Evolutionary conservation across 768 basidiomycete genomes (phyloP).

Genomic region (Agrocybe pediades): DNA sequence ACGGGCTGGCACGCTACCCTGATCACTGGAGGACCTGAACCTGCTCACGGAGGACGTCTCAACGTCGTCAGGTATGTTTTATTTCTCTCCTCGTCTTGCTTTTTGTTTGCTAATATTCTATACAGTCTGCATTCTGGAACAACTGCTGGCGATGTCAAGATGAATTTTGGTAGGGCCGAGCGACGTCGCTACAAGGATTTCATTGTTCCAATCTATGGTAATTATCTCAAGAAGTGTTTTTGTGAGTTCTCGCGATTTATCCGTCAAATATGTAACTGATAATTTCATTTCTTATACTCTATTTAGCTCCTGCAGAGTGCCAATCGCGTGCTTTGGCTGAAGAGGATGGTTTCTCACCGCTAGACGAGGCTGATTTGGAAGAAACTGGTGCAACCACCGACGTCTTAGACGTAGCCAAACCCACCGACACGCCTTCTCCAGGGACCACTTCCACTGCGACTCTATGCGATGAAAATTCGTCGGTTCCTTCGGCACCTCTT

Average conservation of each 20-base stretch:
- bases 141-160: neutral
- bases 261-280: neutral
- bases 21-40: constrained; percentile 4
- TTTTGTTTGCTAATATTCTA: neutral
- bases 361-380: neutral
- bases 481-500: too few species aligned
- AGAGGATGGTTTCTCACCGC: neutral
- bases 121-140: constrained; percentile 7
- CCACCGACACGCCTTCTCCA: neutral
- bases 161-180: constrained; percentile 7
- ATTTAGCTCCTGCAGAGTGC: neutral
- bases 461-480: neutral
- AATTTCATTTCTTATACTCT: neutral
- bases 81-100: neutral
- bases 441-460: too few species aligned
- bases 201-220: neutral
- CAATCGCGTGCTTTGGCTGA: neutral
- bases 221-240: neutral
- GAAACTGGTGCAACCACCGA: neutral
- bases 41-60: neutral
- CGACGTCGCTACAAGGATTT: neutral
- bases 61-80: neutral
- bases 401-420: neutral
- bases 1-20: constrained; percentile 4
- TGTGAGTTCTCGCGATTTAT: neutral